phyloP scores from a whole-genome alignment of 73 alveolate genomes.

The Diophrys appendiculata region DNA sequence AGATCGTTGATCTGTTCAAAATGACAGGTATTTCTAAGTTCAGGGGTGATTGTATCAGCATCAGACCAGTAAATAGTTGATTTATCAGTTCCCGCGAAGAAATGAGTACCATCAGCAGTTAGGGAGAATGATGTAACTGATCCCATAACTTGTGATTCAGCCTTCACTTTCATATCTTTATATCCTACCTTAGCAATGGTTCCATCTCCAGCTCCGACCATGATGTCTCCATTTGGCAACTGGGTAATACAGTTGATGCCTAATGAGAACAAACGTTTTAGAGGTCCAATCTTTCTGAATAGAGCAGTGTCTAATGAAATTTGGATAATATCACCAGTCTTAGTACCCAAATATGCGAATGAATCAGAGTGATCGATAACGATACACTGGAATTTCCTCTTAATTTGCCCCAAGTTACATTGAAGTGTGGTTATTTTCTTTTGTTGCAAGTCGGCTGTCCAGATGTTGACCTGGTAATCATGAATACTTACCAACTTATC shows the following conservation, averaged over 20 bases:
- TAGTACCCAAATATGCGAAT: constrained; percentile 76
- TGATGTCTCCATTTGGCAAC: constrained; percentile 57
- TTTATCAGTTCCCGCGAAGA: constrained; percentile 56
- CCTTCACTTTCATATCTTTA: constrained; percentile 60
- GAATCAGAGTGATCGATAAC: constrained; percentile 67
- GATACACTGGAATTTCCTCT: constrained; percentile 50
- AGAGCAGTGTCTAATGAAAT: constrained; percentile 62
- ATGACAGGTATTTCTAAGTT: constrained; percentile 60
- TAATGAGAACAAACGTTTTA: constrained; percentile 61
- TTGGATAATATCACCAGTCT: constrained; percentile 76
- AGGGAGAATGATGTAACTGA: constrained; percentile 63
- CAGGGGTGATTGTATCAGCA: constrained; percentile 58
- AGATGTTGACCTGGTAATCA: constrained; percentile 46
- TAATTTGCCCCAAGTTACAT: constrained; percentile 84
- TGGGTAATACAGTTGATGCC: constrained; percentile 63
- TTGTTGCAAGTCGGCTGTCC: constrained; percentile 45
- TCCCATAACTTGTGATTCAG: constrained; percentile 69
- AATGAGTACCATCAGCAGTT: constrained; percentile 56
- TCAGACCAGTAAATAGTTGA: constrained; percentile 69
- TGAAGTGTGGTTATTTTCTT: constrained; percentile 51
- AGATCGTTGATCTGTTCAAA: constrained; percentile 45
- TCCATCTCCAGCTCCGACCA: constrained; percentile 82
- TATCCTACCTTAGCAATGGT: constrained; percentile 63
- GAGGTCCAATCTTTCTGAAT: constrained; percentile 77
- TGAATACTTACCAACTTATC: constrained; percentile 58